Conservation (phyloP, 2,329 filamentous ascomycete species). For the Calonectria montana region DNA sequence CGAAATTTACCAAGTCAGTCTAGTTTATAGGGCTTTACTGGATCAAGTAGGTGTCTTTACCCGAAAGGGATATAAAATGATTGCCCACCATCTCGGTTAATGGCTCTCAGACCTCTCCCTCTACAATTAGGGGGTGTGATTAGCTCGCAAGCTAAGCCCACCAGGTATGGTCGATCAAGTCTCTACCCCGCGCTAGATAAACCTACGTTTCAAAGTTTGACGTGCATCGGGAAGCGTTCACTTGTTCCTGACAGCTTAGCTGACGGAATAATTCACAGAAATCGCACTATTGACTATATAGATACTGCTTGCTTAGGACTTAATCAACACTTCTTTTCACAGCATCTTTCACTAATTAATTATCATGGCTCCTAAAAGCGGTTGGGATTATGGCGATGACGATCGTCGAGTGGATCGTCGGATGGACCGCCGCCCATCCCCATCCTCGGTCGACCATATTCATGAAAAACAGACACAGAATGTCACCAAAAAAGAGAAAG, state of each 20-base stretch:
- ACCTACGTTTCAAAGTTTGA: background rate
- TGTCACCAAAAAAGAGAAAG: slow-evolving; percentile 48
- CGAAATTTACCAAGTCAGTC: background rate
- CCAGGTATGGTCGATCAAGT: background rate
- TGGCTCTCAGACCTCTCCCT: background rate
- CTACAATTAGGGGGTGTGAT: background rate
- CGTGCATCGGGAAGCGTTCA: background rate
- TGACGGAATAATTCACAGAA: background rate
- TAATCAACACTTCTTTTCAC: background rate
- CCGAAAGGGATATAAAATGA: background rate
- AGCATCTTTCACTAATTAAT: background rate
- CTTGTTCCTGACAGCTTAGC: background rate
- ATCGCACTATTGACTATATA: background rate
- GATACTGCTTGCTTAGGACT: background rate
- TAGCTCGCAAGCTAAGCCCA: slow-evolving; percentile 4
- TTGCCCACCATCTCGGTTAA: background rate
- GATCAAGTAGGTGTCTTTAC: background rate
- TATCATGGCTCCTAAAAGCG: background rate
- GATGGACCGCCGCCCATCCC: no score
- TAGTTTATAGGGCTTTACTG: background rate
- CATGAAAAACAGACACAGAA: slow-evolving; percentile 22
- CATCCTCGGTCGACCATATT: slow-evolving; percentile 24
- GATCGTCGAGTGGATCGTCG: background rate
- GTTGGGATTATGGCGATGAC: background rate
- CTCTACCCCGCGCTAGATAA: background rate